These are phyloP conservation scores for Sarcodon aspratus DNA, from an alignment of 768 basidiomycete species.

Conservation along the genomic window DNA sequence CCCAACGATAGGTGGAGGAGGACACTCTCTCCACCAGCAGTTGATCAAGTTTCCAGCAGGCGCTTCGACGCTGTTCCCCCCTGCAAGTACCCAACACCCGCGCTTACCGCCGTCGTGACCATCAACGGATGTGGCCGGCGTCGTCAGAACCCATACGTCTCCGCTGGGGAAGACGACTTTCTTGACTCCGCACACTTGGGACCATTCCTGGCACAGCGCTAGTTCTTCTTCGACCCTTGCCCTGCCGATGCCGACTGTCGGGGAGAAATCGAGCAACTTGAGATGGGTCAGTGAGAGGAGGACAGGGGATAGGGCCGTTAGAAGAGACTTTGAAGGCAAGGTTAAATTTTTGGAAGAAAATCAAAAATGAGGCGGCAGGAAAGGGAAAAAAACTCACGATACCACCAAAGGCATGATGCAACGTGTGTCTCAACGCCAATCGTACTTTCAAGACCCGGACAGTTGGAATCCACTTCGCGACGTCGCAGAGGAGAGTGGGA, in stretches of 20 bases:
- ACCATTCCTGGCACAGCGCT: constrained; percentile 42
- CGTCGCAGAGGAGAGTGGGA: constrained; percentile 41
- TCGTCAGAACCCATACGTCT: constrained; percentile 21
- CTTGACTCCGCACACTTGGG: constrained; percentile 37
- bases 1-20: no score
- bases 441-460: constrained; percentile 41
- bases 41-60: neutral
- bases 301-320: constrained; percentile 49
- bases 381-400: constrained; percentile 35
- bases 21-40: no score
- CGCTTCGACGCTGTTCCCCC: neutral
- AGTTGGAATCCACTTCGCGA: constrained; percentile 38
- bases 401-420: constrained; percentile 52
- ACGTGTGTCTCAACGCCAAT: constrained; percentile 52
- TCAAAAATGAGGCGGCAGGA: neutral
- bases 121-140: neutral
- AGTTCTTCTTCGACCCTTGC: constrained; percentile 30
- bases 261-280: constrained; percentile 46
- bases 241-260: constrained; percentile 32
- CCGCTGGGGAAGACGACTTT: constrained; percentile 51
- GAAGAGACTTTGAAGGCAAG: constrained; percentile 30
- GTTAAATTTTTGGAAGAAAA: neutral
- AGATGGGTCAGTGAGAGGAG: constrained; percentile 38
- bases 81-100: neutral
- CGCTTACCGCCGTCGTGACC: neutral